These are phyloP conservation scores for Filobasidium uniguttulatum DNA, from an alignment of 1,284 basidiomycete genomes.

Conservation along the genomic window DNA sequence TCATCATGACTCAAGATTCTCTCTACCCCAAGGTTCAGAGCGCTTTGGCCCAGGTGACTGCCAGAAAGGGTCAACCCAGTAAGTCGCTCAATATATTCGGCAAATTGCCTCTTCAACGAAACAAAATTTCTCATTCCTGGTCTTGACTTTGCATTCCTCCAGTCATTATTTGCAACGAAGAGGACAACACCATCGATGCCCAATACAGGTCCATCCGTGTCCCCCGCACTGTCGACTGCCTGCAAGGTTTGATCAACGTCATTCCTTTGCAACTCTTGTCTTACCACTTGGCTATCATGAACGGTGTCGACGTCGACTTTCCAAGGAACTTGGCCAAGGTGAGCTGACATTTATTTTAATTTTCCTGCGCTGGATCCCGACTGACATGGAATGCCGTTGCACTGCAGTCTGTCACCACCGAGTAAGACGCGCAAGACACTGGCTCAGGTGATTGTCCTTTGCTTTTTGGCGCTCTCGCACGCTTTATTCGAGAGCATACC, in stretches of 20 bases:
- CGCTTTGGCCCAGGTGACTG: constrained; percentile 90
- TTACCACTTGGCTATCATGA: constrained; percentile 90
- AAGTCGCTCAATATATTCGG: constrained; percentile 10
- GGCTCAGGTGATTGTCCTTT: too few species aligned
- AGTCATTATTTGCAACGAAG: constrained; percentile 89
- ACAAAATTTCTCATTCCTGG: not conserved
- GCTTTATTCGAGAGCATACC: too few species aligned
- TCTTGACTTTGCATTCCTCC: not conserved
- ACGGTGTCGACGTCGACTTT: constrained; percentile 97
- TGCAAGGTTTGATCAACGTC: constrained; percentile 94
- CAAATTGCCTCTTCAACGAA: not conserved
- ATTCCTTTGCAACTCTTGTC: constrained; percentile 90
- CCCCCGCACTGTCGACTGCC: constrained; percentile 83
- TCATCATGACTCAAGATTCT: constrained; percentile 98
- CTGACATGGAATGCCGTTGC: not conserved
- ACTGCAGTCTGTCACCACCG: constrained; percentile 73
- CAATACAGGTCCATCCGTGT: constrained; percentile 75
- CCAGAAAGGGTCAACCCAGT: constrained; percentile 83
- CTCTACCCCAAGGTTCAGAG: constrained; percentile 96
- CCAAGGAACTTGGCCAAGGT: constrained; percentile 70
- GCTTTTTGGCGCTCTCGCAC: too few species aligned
- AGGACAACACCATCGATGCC: constrained; percentile 61
- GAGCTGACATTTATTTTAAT: too few species aligned
- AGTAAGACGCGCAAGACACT: too few species aligned
- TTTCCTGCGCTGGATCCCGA: too few species aligned